These are phyloP conservation scores for Phytophthora parvispora DNA, from an alignment of 352 stramenopile species.

Conservation along the genomic window DNA sequence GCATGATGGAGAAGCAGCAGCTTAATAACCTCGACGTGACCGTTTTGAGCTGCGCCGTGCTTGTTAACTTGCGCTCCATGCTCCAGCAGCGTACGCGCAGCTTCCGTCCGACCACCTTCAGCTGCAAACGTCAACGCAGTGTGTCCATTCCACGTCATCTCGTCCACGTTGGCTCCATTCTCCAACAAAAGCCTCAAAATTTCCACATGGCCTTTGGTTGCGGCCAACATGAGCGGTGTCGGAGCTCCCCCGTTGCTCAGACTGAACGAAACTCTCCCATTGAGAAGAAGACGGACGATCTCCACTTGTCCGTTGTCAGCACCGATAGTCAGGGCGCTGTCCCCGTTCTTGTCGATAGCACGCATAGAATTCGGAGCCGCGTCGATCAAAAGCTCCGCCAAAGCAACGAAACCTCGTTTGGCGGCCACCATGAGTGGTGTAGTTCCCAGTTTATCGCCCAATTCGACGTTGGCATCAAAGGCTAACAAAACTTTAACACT, in stretches of 20 bases:
- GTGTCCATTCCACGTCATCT: conserved; percentile 6
- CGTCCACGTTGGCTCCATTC: conserved; percentile 6
- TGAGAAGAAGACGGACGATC: conserved; percentile 5
- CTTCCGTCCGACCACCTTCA: conserved; percentile 5
- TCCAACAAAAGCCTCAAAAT: conserved; percentile 12
- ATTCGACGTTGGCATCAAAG: conserved; percentile 6
- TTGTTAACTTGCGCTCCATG: neutral
- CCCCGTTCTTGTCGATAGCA: conserved; percentile 12
- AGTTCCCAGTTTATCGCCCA: neutral
- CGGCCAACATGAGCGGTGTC: conserved; percentile 24
- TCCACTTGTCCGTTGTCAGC: conserved; percentile 6
- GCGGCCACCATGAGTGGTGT: conserved; percentile 9
- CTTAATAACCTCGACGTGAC: conserved; percentile 16
- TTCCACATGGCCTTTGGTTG: conserved; percentile 6
- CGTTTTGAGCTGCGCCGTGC: conserved; percentile 7
- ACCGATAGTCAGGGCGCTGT: conserved; percentile 6
- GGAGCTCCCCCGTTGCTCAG: conserved; percentile 11
- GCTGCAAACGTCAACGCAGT: conserved; percentile 28
- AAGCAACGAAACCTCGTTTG: neutral
- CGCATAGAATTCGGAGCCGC: neutral
- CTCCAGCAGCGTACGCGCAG: neutral
- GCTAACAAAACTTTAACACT: neutral
- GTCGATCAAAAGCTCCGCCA: conserved; percentile 2
- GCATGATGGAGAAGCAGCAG: conserved; percentile 8
- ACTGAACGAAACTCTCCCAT: neutral